Conservation (phyloP, 805 yeast genomes). For the Nakazawaea anatomiae region DNA sequence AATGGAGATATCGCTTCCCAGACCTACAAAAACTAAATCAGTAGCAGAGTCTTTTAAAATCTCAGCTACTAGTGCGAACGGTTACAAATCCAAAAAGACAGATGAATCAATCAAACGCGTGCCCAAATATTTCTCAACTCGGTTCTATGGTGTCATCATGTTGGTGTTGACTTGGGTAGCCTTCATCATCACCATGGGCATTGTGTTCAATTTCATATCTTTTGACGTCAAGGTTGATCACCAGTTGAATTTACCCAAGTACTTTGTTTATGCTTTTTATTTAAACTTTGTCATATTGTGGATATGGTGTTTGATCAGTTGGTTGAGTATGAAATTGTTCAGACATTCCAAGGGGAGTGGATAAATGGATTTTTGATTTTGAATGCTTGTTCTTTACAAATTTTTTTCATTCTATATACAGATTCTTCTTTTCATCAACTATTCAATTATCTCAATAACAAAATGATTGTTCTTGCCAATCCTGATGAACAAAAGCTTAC, state of each 20-base stretch:
- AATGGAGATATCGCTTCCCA: background rate
- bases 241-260: slow-evolving; percentile 14
- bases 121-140: background rate
- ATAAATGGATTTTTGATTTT: too few species aligned
- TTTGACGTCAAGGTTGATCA: slow-evolving; percentile 16
- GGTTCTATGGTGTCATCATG: slow-evolving; percentile 20
- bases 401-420: background rate
- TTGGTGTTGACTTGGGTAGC: slow-evolving; percentile 20
- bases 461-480: slow-evolving; percentile 68
- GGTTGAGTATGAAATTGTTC: slow-evolving; percentile 79
- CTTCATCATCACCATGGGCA: slow-evolving; percentile 22
- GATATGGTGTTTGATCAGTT: slow-evolving; percentile 69
- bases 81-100: too few species aligned
- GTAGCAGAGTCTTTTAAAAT: too few species aligned
- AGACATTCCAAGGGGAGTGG: slow-evolving; percentile 69
- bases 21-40: background rate
- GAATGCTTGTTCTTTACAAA: background rate
- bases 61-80: too few species aligned
- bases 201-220: slow-evolving; percentile 23
- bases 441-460: slow-evolving; percentile 40
- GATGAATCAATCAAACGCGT: background rate
- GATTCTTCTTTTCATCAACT: background rate
- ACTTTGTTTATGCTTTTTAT: slow-evolving; percentile 24
- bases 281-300: slow-evolving; percentile 33
- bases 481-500: slow-evolving; percentile 55